Evolutionary conservation across 2,329 filamentous ascomycete species (phyloP).

Genomic region (Cordyceps sp.): DNA sequence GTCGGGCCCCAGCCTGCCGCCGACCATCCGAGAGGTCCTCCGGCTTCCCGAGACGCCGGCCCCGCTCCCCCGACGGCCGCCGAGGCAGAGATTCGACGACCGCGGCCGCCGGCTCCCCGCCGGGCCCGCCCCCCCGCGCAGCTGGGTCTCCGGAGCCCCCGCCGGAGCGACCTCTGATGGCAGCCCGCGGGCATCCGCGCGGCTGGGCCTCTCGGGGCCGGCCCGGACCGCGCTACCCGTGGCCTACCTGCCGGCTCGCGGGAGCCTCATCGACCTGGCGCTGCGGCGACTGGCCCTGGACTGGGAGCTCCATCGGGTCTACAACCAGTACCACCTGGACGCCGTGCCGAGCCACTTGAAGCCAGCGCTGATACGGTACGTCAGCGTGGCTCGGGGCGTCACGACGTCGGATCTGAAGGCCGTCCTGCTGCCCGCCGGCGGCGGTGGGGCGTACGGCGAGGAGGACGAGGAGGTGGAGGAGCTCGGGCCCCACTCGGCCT

Average conservation of each 20-base stretch:
- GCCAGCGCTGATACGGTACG: constrained; percentile 30
- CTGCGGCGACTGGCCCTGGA: constrained; percentile 32
- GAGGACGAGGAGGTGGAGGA: constrained; percentile 10
- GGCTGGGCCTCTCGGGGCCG: constrained; percentile 6
- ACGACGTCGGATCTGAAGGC: constrained; percentile 31
- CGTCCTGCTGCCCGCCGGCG: constrained; percentile 21
- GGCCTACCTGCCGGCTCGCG: constrained; percentile 22
- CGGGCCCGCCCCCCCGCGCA: constrained; percentile 41
- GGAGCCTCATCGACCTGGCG: constrained; percentile 33
- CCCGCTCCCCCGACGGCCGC: constrained; percentile 28
- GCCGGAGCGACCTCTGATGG: constrained; percentile 2
- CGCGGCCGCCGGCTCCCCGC: constrained; percentile 35
- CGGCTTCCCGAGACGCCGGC: constrained; percentile 40
- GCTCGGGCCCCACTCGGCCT: background rate
- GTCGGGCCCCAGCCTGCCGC: constrained; percentile 37
- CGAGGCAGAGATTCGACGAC: constrained; percentile 23
- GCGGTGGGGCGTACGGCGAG: constrained; percentile 8
- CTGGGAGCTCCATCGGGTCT: constrained; percentile 38
- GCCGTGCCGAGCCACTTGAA: constrained; percentile 36
- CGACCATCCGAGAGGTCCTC: constrained; percentile 39
- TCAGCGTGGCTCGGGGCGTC: constrained; percentile 30
- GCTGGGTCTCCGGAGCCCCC: constrained; percentile 26
- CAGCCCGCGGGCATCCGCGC: constrained; percentile 3
- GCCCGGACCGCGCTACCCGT: constrained; percentile 23
- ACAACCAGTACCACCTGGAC: constrained; percentile 39